Percentiles rank a stretch among this genome's conserved stretches.
These are phyloP conservation scores for Aspergillus novofumigatus DNA, from an alignment of 2,329 filamentous ascomycete genomes.

Conservation along the genomic window DNA sequence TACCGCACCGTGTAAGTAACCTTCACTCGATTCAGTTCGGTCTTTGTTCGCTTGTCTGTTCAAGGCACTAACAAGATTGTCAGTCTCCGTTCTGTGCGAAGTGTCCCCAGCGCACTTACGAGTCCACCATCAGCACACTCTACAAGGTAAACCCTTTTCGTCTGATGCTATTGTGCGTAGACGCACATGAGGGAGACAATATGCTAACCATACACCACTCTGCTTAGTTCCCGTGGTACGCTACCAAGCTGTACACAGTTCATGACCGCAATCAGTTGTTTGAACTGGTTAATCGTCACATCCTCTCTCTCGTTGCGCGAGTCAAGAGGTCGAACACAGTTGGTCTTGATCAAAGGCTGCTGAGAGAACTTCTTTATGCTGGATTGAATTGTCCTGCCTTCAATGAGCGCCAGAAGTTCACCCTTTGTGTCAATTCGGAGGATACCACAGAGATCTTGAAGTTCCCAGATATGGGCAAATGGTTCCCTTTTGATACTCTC, in stretches of 20 bases:
- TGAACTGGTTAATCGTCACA: conserved; percentile 48
- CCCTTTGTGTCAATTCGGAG: conserved; percentile 26
- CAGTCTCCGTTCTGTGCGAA: conserved; percentile 45
- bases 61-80: neutral
- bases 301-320: conserved; percentile 66
- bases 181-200: neutral
- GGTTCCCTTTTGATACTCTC: conserved; percentile 40
- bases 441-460: conserved; percentile 16
- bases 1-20: conserved; percentile 46
- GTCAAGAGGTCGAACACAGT: conserved; percentile 44
- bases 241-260: conserved; percentile 43
- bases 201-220: conserved; percentile 7
- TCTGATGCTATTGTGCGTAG: neutral
- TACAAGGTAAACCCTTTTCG: conserved; percentile 40
- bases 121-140: conserved; percentile 49
- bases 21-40: neutral
- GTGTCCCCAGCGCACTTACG: conserved; percentile 51
- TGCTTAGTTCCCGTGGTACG: conserved; percentile 49
- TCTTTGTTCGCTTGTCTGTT: neutral
- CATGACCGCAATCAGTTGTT: conserved; percentile 46
- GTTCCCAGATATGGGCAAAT: conserved; percentile 25
- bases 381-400: conserved; percentile 42
- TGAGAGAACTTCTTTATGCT: conserved; percentile 37
- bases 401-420: conserved; percentile 42
- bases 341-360: conserved; percentile 37